A percentile compares a stretch with the other conserved stretches of the same genome.
Conservation (phyloP, 176 grass and related monocot species). For the Musa schizocarpa region DNA sequence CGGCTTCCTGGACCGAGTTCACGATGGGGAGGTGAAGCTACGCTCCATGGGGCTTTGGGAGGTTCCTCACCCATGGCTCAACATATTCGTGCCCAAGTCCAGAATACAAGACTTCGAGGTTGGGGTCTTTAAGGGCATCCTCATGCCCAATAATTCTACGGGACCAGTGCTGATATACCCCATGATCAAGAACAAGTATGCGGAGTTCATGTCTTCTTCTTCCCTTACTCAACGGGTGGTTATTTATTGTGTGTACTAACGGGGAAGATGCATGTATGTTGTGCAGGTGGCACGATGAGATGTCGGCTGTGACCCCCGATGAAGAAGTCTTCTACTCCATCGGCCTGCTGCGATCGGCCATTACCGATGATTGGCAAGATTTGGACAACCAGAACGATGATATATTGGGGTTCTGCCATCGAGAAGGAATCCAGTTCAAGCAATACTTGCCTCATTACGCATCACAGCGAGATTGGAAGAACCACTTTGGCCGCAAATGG, state of each 20-base stretch:
- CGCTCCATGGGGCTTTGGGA: conserved; percentile 34
- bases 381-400: conserved; percentile 44
- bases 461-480: conserved; percentile 30
- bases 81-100: conserved; percentile 44
- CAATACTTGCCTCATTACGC: conserved; percentile 69
- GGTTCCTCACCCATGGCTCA: conserved; percentile 66
- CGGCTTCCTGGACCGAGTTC: conserved; percentile 43
- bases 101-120: conserved; percentile 42
- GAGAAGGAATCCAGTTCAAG: conserved; percentile 38
- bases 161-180: conserved; percentile 1
- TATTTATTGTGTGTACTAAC: too few species aligned
- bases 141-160: conserved; percentile 12
- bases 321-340: conserved; percentile 69
- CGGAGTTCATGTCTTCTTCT: too few species aligned
- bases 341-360: conserved; percentile 41
- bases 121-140: conserved; percentile 32
- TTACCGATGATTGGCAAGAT: conserved; percentile 10
- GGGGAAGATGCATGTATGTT: not conserved
- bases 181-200: conserved; percentile 8
- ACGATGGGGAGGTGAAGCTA: conserved; percentile 27
- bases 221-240: too few species aligned
- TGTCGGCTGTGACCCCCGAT: conserved; percentile 49
- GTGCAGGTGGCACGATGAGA: conserved; percentile 42
- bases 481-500: conserved; percentile 52
- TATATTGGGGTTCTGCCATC: conserved; percentile 40